Evolutionary conservation across 148 eudicot genomes (phyloP), one percentile per base, ranked within the genome.

Genomic region (Agrostemma githago): DNA sequence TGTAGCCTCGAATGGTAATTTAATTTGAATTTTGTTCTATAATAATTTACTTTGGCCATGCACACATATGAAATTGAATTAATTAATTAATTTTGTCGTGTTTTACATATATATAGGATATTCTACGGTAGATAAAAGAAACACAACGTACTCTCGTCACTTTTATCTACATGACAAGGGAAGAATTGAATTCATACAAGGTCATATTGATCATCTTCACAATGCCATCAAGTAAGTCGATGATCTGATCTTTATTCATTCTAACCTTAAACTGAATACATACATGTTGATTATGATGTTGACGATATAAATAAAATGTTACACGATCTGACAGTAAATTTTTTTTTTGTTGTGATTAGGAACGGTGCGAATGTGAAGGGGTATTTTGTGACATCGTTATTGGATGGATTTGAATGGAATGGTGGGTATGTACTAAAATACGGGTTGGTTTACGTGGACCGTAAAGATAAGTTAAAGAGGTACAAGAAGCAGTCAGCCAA

Each of bases 341-440:
- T 48, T 10, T n/a, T 3, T 8, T 21, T 48, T 10, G 7, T 3
- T 43, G 59, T 21, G 7, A 8, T 68, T 26, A 70, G 72, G 61
- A 53, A 11, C 6, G 72, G 72, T 15, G 72, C 72, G 12, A 70
- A 70, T 34, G 72, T 70, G 10, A 70, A 51, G 43, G 72, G 72
- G 6, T 70, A 70, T 20, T 51, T 70, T 16, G 61, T 53, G 4
- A 11, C n/a, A 7, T 70, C 72, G 12, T 70, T 70, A 20, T 11
- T 70, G 61, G 72, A 70, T 15, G 8, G 60, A 15, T 70, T 70
- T 6, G 72, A 70, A 37, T 70, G 72, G 72, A 10, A 34, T 6
- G 60, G 41, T 37, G 72, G 72, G 6, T 26, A 70, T 34, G 17
- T 15, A 34, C 12, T 70, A 2, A 70, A 34, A 37, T 70, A 70